Conservation (phyloP, 306 rosid genomes). For the Mimosa pudica region DNA sequence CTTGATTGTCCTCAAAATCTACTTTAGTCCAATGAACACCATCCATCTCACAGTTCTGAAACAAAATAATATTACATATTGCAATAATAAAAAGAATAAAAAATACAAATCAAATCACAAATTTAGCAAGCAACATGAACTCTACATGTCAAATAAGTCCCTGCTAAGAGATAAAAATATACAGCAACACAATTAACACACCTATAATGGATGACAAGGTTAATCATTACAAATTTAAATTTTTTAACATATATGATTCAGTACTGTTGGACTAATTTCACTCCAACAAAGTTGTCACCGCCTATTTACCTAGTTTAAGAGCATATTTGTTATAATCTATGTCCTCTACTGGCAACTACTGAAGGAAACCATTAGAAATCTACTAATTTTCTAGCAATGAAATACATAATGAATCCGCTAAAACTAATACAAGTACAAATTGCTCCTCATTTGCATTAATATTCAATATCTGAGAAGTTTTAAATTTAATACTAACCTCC, state of each 20-base stretch:
- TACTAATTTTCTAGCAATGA: not conserved
- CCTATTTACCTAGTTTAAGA: not conserved
- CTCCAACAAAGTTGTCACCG: not conserved
- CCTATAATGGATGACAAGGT: not conserved
- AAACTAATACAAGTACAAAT: conserved; percentile 1
- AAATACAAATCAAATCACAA: not conserved
- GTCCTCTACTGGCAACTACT: conserved; percentile 19
- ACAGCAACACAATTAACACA: not conserved
- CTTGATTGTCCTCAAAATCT: conserved; percentile 84
- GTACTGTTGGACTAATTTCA: not conserved
- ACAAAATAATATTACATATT: conserved; percentile 29
- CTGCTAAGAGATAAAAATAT: not conserved
- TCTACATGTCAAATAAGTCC: not conserved
- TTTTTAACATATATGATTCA: not conserved
- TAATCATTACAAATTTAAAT: not conserved
- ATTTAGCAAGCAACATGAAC: conserved; percentile 19
- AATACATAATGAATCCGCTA: conserved; percentile 11
- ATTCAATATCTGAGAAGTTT: not conserved
- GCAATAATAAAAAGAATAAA: conserved; percentile 16
- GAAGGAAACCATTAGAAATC: conserved; percentile 11
- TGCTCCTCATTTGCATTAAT: conserved; percentile 11
- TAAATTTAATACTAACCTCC: conserved; percentile 59
- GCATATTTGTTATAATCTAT: conserved; percentile 10
- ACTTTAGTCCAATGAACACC: conserved; percentile 71
- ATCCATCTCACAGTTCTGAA: conserved; percentile 78